A percentile compares a stretch with the other conserved stretches of the same genome.
Conservation (phyloP, 345 rosid genomes). For the Populus nigra region DNA sequence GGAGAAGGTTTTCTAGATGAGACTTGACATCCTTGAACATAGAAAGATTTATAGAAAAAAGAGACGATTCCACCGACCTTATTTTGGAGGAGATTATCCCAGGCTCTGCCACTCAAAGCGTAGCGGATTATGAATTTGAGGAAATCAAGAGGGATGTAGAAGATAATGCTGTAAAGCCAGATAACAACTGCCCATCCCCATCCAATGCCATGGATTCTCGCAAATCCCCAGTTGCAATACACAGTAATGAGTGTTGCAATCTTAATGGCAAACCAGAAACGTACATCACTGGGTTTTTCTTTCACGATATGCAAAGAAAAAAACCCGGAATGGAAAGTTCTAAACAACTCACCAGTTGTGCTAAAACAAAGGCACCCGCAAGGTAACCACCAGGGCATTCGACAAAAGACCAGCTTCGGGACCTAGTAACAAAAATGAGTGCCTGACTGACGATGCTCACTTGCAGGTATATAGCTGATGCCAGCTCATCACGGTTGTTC, state of each 20-base stretch:
- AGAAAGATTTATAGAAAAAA: neutral
- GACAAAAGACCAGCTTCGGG: constrained; percentile 81
- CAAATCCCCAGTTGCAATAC: constrained; percentile 70
- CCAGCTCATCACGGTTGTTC: constrained; percentile 46
- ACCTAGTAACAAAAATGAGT: constrained; percentile 92
- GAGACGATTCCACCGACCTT: constrained; percentile 40
- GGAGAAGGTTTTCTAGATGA: neutral
- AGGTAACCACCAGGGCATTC: constrained; percentile 89
- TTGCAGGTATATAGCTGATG: constrained; percentile 88
- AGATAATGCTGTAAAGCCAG: constrained; percentile 77
- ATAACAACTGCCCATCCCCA: constrained; percentile 98
- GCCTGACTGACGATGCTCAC: constrained; percentile 94
- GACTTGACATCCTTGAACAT: neutral
- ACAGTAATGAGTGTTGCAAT: constrained; percentile 81
- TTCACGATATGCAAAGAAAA: neutral
- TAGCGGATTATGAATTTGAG: constrained; percentile 71
- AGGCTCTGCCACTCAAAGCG: constrained; percentile 73
- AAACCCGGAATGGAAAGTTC: neutral
- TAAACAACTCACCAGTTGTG: constrained; percentile 62
- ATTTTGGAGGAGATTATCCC: constrained; percentile 74
- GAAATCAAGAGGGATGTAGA: constrained; percentile 73
- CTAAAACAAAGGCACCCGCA: constrained; percentile 54
- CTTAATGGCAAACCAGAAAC: constrained; percentile 23
- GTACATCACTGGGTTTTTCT: neutral
- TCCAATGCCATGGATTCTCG: constrained; percentile 63